phyloP scores from a whole-genome alignment of 306 rosid genomes.

The Cicer arietinum region DNA sequence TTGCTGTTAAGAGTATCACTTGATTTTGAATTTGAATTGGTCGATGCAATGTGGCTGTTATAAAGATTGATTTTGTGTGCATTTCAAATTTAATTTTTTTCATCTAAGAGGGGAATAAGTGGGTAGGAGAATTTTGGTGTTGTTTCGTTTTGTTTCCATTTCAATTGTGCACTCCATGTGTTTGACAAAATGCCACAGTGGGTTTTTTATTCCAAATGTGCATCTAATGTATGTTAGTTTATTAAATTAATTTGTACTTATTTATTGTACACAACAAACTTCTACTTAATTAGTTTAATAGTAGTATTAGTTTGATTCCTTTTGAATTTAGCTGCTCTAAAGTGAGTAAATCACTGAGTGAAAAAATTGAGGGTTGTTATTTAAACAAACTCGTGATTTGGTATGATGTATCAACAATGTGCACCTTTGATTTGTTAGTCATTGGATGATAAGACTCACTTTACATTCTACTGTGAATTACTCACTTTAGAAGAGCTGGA shows the following conservation, averaged over 20 bases:
- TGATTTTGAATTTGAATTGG: neutral
- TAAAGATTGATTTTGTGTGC: neutral
- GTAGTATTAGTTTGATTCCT: too few species aligned
- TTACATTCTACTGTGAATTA: too few species aligned
- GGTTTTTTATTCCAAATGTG: neutral
- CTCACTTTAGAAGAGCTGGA: too few species aligned
- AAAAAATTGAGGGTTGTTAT: too few species aligned
- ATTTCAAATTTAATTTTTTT: neutral
- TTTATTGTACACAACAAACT: too few species aligned
- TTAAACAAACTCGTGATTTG: too few species aligned
- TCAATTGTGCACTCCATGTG: neutral
- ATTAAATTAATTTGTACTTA: neutral
- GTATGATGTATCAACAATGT: too few species aligned
- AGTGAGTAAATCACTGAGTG: too few species aligned
- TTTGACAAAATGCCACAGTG: neutral
- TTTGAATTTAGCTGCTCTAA: too few species aligned
- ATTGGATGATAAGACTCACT: too few species aligned
- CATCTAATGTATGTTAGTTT: neutral
- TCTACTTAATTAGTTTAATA: too few species aligned
- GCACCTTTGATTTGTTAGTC: too few species aligned
- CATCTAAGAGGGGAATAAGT: neutral
- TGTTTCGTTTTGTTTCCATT: neutral
- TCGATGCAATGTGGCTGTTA: neutral
- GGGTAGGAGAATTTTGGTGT: neutral
- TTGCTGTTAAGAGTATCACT: neutral